Evolutionary conservation across 208 protist genomes (phyloP), one percentile per base, ranked within the genome.

Genomic region (Trypanosoma melophagium): DNA sequence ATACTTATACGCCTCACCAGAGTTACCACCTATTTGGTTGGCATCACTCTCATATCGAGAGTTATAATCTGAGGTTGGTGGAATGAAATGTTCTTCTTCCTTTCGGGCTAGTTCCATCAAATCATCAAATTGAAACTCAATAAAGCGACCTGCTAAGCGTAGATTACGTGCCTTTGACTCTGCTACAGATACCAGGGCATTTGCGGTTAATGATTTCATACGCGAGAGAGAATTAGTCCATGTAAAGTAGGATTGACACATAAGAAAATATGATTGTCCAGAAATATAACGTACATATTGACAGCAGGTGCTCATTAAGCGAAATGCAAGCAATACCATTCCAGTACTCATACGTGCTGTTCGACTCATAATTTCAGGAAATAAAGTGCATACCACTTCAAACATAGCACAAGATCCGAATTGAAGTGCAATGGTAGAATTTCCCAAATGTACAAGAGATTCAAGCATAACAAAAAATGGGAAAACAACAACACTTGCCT

Each of bases 381-480:
- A 90, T 13, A 96, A 73, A 62, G 80, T 60, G 50, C 78, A 77
- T 22, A 93, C 81, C 53, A 83, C 76, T 62, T 94, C 77, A 71
- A 92, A 83, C 55, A 91, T 61, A 58, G 75, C 79, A 19, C 77
- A 81, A 3, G 91, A 65, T 51, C 86, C 83, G 67, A 94, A 83
- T 69, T 96, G 91, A 51, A 96, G 79, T 17, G 86, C 79, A 14
- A 84, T 69, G 22, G 91, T 96, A 8, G 88, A 93, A 77, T 93
- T 92, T 52, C 71, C 72, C 13, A 94, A 57, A 62, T 87, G 70
- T 51, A 96, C 55, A 35, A 89, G 61, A 53, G 76, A 89, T 72
- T 96, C 88, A 22, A 96, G 66, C 77, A 96, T 62, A 31, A 93
- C 76, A 63, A 96, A 96, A 63, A 92, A 96, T 0, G 81, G 84